Base-by-base conservation (phyloP, 805 yeast genomes). In the Metschnikowia similis region DNA sequence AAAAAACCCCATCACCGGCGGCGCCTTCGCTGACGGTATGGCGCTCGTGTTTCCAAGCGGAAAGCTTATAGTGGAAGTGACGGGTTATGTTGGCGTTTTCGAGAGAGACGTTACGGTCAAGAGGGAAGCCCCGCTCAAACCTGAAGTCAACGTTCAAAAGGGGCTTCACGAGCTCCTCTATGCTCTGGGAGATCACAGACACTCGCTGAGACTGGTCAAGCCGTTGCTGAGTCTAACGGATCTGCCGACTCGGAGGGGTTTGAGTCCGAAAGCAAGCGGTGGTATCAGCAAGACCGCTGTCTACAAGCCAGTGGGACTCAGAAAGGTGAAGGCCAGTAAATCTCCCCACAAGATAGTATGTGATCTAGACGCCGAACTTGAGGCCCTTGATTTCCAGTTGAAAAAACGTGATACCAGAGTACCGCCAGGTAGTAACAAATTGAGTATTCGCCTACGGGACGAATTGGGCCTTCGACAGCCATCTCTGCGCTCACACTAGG, bases 61-160 rank as follows among this genome's bases (percentile, higher is more conserved):
- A 13, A 55, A 56, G 30, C 48, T 69, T 13, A 43, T 74, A 8
- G 53, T 72, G 8, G 69, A 67, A 47, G 49, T 74, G 9, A 61
- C 53, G 26, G 71, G 64, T 21, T 55, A 62, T 10, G 34, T 66
- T n/a, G 69, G 67, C 4, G 56, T 56, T 10, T 69, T 60, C 50
- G 73, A 68, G 50, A 56, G 80, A 37, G 78, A 76, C 56, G 59
- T 75, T 4, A 31, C 45, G 8, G 10, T 41, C 30, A 31, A 26
- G n/a, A 31, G 37, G n/a, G 45, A 41, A 34, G 21, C 35, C 21
- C n/a, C 26, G 6, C 34, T 28, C 27, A 39, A 39, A 16, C 34
- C 42, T 10, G 42, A 28, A 28, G 14, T 39, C 27, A 28, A n/a
- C 10, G 27, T 43, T 27, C 35, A 43, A 30, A 30, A 43, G 46